A percentile compares a stretch with the other conserved stretches of the same genome.
Evolutionary conservation across 768 basidiomycete genomes (phyloP).

Genomic region (Serpula lacrymans): DNA sequence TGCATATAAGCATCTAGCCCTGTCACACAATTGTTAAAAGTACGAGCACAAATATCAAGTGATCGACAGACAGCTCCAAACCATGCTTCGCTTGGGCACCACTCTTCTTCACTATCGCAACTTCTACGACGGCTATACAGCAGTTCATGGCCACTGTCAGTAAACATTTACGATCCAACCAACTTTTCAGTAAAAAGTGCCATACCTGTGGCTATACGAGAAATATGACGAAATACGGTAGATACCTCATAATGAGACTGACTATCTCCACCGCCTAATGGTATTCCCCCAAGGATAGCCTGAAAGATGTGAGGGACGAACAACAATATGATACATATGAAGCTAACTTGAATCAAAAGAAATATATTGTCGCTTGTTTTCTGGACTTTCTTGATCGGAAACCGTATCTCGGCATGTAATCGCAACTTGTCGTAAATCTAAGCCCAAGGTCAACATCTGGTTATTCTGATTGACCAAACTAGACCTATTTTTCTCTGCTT

Average conservation of each 20-base stretch:
- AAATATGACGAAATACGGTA: conserved; percentile 60
- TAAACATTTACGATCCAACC: not conserved
- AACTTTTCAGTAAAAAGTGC: too few relatives aligned
- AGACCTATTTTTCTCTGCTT: conserved; percentile 70
- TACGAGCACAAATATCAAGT: too few relatives aligned
- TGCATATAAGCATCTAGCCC: conserved; percentile 65
- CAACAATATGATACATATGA: not conserved
- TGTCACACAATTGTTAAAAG: too few relatives aligned
- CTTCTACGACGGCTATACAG: conserved; percentile 69
- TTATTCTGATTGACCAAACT: not conserved
- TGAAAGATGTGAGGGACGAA: conserved; percentile 21
- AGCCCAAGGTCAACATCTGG: not conserved
- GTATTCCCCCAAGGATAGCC: conserved; percentile 64
- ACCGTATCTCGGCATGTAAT: conserved; percentile 68
- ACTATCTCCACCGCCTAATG: conserved; percentile 55
- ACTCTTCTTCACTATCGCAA: conserved; percentile 54
- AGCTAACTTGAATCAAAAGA: conserved; percentile 62
- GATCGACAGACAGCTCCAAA: conserved; percentile 57
- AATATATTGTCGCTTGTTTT: conserved; percentile 71
- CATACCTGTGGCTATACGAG: conserved; percentile 67
- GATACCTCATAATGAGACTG: conserved; percentile 63
- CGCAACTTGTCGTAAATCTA: conserved; percentile 57
- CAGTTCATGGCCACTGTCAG: too few relatives aligned
- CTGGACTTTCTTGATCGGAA: conserved; percentile 62
- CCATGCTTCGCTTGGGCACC: conserved; percentile 63